Conservation (phyloP, 2,329 filamentous ascomycete species). For the Aspergillus udagawae region DNA sequence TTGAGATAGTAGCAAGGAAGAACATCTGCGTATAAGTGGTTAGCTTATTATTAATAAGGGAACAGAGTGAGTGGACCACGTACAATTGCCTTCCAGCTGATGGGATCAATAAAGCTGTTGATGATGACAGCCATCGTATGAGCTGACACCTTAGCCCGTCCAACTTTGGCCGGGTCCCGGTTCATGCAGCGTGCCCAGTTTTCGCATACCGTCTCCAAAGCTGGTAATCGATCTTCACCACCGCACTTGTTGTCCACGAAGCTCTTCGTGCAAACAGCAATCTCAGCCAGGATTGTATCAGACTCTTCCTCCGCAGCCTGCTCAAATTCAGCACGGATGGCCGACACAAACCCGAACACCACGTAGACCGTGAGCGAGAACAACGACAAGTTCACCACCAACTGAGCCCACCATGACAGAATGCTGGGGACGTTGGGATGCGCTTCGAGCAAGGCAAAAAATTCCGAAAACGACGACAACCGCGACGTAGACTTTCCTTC, state of each 20-base stretch:
- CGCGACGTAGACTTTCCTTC: constrained; percentile 23
- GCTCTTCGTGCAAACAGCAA: constrained; percentile 67
- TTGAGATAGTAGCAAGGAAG: constrained; percentile 40
- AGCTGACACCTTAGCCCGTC: constrained; percentile 74
- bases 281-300: constrained; percentile 67
- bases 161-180: constrained; percentile 72
- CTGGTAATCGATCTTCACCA: constrained; percentile 63
- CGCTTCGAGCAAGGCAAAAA: constrained; percentile 60
- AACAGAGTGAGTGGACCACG: constrained; percentile 13
- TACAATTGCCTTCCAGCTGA: constrained; percentile 79
- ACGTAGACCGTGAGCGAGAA: constrained; percentile 55
- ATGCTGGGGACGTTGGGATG: constrained; percentile 64
- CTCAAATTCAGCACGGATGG: constrained; percentile 70
- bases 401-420: constrained; percentile 63
- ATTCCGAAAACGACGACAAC: constrained; percentile 41
- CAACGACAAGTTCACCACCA: constrained; percentile 50
- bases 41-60: constrained; percentile 8
- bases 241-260: constrained; percentile 75
- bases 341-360: constrained; percentile 64
- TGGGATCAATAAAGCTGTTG: constrained; percentile 87
- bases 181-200: constrained; percentile 88
- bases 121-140: constrained; percentile 89
- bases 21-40: constrained; percentile 28
- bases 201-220: constrained; percentile 67
- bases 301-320: constrained; percentile 66